phyloP scores from a whole-genome alignment of 257 asterid species.

The Echium plantagineum region DNA sequence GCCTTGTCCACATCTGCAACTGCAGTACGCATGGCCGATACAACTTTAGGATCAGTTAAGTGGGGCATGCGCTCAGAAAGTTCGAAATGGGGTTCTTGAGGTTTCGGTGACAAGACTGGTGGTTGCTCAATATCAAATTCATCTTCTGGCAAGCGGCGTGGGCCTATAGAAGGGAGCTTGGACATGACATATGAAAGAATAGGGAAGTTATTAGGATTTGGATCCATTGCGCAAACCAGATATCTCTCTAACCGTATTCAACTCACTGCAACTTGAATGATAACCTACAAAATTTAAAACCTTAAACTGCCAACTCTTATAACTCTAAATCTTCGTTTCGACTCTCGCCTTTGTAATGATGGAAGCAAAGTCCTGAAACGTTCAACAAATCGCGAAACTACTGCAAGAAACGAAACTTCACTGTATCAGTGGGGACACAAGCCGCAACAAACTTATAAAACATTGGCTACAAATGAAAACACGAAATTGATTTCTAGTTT shows the following conservation, averaged over 20 bases:
- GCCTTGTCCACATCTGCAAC: constrained; percentile 69
- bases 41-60: constrained; percentile 52
- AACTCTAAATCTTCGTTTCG: no score
- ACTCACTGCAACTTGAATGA: not conserved
- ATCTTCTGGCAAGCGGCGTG: constrained; percentile 19
- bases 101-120: constrained; percentile 7
- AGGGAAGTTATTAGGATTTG: constrained; percentile 70
- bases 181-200: constrained; percentile 79
- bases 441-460: no score
- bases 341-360: no score
- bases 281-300: no score
- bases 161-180: constrained; percentile 50
- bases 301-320: no score
- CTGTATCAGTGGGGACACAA: no score
- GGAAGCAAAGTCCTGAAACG: no score
- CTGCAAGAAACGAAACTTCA: no score
- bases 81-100: constrained; percentile 61
- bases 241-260: no score
- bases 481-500: no score
- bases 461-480: no score
- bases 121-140: constrained; percentile 75
- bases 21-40: constrained; percentile 61
- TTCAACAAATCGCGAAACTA: no score
- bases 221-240: constrained; percentile 47
- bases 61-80: constrained; percentile 83